Conservation (phyloP, 192 early-diverging fungal genomes). For the Mortierella claussenii region DNA sequence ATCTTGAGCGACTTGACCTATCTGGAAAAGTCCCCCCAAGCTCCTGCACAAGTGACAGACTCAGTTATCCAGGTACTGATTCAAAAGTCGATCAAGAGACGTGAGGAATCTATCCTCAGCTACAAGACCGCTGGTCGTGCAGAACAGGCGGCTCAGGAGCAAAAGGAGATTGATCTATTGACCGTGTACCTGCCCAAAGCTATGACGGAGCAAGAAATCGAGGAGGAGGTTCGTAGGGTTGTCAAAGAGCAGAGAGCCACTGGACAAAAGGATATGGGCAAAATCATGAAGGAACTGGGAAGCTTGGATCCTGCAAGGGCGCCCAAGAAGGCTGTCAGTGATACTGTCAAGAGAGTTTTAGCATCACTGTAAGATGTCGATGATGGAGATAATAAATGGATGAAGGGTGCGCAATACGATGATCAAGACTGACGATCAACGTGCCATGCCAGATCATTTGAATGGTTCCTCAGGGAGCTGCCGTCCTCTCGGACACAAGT, state of each 20-base stretch:
- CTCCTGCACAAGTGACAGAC: constrained; percentile 61
- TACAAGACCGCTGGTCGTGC: constrained; percentile 73
- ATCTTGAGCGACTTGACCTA: constrained; percentile 85
- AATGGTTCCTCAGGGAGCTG: too few species aligned
- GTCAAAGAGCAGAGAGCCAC: constrained; percentile 66
- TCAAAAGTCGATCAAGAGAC: constrained; percentile 84
- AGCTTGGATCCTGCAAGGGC: constrained; percentile 75
- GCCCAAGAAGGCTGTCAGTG: constrained; percentile 80
- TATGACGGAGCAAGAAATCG: constrained; percentile 79
- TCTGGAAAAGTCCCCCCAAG: constrained; percentile 70
- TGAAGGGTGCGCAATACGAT: background rate
- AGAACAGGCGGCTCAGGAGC: constrained; percentile 81
- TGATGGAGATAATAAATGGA: background rate
- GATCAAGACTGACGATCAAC: too few species aligned
- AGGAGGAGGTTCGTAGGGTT: constrained; percentile 62
- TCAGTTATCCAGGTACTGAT: constrained; percentile 72
- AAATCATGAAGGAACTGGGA: constrained; percentile 83
- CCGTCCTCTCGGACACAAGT: too few species aligned
- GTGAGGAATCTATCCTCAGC: constrained; percentile 77
- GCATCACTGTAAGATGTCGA: constrained; percentile 11
- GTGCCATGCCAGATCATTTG: too few species aligned
- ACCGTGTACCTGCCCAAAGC: constrained; percentile 81
- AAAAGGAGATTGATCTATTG: constrained; percentile 74
- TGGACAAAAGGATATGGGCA: constrained; percentile 81
- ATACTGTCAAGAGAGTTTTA: constrained; percentile 79